Conservation (phyloP, 2,329 filamentous ascomycete species). For the Amylocarpus encephaloides region DNA sequence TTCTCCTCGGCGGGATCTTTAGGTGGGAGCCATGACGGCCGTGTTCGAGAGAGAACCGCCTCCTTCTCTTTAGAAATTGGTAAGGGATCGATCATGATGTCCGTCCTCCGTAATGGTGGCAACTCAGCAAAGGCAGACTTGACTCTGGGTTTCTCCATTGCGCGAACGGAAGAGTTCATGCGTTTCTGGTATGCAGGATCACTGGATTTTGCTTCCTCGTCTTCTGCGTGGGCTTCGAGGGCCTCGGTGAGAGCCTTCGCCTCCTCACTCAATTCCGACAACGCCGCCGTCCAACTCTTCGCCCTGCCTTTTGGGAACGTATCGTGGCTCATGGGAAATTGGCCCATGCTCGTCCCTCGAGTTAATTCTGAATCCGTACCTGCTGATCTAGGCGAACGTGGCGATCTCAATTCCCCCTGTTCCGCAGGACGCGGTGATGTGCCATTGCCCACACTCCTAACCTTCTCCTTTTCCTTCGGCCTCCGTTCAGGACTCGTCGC, state of each 20-base stretch:
- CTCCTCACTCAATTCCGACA: constrained; percentile 64
- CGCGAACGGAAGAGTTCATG: constrained; percentile 33
- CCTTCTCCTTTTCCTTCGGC: constrained; percentile 24
- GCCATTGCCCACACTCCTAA: constrained; percentile 46
- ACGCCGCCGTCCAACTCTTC: constrained; percentile 68
- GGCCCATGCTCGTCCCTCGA: constrained; percentile 38
- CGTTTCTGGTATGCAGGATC: constrained; percentile 22
- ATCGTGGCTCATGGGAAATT: constrained; percentile 49
- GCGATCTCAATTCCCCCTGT: constrained; percentile 46
- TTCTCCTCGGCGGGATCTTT: constrained; percentile 88
- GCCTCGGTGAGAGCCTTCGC: constrained; percentile 71
- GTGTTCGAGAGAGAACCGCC: constrained; percentile 71
- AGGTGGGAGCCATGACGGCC: constrained; percentile 78
- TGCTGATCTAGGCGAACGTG: constrained; percentile 10
- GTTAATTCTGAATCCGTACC: constrained; percentile 37
- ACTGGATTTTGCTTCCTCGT: constrained; percentile 46
- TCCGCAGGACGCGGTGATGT: constrained; percentile 54
- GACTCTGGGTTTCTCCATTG: constrained; percentile 45
- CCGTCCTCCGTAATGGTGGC: constrained; percentile 49
- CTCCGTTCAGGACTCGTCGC: constrained; percentile 28
- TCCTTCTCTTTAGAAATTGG: constrained; percentile 84
- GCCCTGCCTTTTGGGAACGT: constrained; percentile 48
- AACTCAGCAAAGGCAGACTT: constrained; percentile 63
- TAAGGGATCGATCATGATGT: constrained; percentile 78
- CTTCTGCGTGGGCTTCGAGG: constrained; percentile 70